These are phyloP conservation scores for Meira miltonrushii DNA, from an alignment of 1,284 basidiomycete genomes.

Conservation along the genomic window DNA sequence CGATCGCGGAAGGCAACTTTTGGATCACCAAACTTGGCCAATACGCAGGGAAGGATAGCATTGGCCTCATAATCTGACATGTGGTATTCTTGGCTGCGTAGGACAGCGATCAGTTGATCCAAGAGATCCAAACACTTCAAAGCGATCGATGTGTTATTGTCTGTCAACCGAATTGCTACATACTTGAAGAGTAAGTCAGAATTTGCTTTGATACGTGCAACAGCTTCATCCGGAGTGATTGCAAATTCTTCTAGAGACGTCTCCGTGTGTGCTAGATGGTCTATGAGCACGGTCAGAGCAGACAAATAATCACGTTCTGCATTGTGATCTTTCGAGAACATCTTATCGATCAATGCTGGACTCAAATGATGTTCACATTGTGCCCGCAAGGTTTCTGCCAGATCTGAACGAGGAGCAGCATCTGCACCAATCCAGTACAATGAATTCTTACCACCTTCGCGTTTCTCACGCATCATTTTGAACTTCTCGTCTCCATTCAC, in stretches of 20 bases:
- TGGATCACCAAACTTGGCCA: conserved; percentile 68
- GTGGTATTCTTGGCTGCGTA: conserved; percentile 70
- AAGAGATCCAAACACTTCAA: conserved; percentile 85
- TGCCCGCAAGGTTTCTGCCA: conserved; percentile 75
- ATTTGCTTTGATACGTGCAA: conserved; percentile 75
- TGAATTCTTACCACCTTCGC: conserved; percentile 62
- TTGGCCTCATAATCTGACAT: conserved; percentile 80
- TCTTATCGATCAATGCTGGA: conserved; percentile 67
- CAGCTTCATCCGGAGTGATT: conserved; percentile 59
- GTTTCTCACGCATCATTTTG: conserved; percentile 69
- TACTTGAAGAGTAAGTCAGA: conserved; percentile 92
- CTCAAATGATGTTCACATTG: conserved; percentile 85
- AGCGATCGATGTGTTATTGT: conserved; percentile 86
- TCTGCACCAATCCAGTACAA: conserved; percentile 61
- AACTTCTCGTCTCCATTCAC: conserved; percentile 66
- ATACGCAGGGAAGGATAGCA: conserved; percentile 82
- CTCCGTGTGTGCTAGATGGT: conserved; percentile 62
- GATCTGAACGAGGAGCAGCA: conserved; percentile 75
- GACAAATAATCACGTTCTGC: conserved; percentile 86
- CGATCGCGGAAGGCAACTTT: conserved; percentile 54
- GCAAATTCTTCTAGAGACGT: conserved; percentile 63
- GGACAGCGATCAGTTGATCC: conserved; percentile 69
- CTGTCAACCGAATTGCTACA: conserved; percentile 79
- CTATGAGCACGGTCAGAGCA: conserved; percentile 70
- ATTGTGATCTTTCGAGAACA: conserved; percentile 87